Evolutionary conservation across 371 early-diverging fungal species (phyloP), one percentile per base, ranked within the genome.

Genomic region (Mortierella sp.): DNA sequence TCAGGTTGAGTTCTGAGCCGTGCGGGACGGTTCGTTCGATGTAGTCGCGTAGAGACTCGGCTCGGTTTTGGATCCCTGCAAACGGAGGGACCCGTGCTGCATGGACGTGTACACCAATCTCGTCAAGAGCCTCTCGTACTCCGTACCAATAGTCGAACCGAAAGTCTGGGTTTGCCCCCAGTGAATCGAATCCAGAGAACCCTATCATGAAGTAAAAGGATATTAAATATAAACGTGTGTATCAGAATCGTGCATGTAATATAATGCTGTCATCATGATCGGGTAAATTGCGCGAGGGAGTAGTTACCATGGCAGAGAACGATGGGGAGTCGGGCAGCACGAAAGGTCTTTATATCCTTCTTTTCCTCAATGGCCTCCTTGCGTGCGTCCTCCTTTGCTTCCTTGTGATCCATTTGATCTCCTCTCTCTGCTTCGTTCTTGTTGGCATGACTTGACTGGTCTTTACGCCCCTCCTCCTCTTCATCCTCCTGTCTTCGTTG

Each of bases 61-160:
- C 97, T 50, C 99, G 91, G 50, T 92, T 85, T 65, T 90, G 88
- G 65, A 98, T 92, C 40, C 93, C 92, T 16, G 95, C 94, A 22
- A 95, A 88, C 14, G 80, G 87, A 31, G 95, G 91, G 13, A 97
- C 98, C 41, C 91, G 90, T 7, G 97, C 91, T 2, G 96, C 90
- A 67, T 93, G 86, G 50, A 97, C 97, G 43, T 90, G 88, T 68
- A 93, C 93, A 13, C 97, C 97, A 24, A 96, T 74, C 29, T 91
- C 90, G n/a, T 89, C 89, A 64, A 98, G 85, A 0, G 94, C 93
- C 47, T 96, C 94, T 53, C 91, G 89, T 19, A 98, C 93, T 5
- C 96, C 97, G 44, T 92, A 88, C 97, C 97, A 98, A 76, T 98
- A 98, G 63, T 94, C 94, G 29, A 95, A 85, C 77, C 94, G 95